A percentile compares a stretch with the other conserved stretches of the same genome.
phyloP scores from a whole-genome alignment of 2,329 filamentous ascomycete genomes.

The Claviceps maximensis region DNA sequence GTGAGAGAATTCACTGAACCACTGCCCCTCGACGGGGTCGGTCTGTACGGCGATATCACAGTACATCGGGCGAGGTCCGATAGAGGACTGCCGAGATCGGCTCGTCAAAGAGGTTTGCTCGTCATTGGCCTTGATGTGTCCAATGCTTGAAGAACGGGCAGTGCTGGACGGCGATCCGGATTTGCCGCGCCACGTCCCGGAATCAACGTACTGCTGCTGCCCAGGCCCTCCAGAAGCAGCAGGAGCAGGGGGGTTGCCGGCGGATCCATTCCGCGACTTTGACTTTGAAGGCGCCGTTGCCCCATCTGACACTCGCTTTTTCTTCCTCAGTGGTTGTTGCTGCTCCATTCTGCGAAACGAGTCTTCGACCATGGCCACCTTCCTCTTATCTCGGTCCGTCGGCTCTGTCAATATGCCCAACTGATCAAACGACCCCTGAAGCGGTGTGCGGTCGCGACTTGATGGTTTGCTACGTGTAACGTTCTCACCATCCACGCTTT shows the following conservation, averaged over 20 bases:
- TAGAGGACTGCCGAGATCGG: constrained; percentile 26
- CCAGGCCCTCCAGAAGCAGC: constrained; percentile 14
- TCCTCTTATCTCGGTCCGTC: constrained; percentile 54
- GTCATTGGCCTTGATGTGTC: constrained; percentile 14
- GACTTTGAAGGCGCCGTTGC: constrained; percentile 23
- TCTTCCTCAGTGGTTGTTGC: constrained; percentile 43
- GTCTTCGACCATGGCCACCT: constrained; percentile 52
- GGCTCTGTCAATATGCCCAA: constrained; percentile 48
- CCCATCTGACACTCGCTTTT: constrained; percentile 49
- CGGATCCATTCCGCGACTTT: constrained; percentile 26
- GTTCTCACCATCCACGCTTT: constrained; percentile 34
- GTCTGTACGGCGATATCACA: constrained; percentile 41
- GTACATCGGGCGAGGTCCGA: constrained; percentile 29
- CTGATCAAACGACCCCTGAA: constrained; percentile 46
- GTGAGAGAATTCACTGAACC: constrained; percentile 30
- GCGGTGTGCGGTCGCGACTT: constrained; percentile 52
- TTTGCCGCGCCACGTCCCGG: constrained; percentile 39
- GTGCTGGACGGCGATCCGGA: constrained; percentile 36
- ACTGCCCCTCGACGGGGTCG: constrained; percentile 38
- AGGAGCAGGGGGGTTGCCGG: constrained; percentile 18
- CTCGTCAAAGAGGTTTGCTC: constrained; percentile 16
- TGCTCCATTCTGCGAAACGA: constrained; percentile 50
- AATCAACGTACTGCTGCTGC: constrained; percentile 33
- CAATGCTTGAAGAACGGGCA: constrained; percentile 24
- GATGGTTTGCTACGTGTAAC: constrained; percentile 50